These are phyloP conservation scores for Hemileia vastatrix DNA, from an alignment of 1,284 basidiomycete species.

Conservation along the genomic window DNA sequence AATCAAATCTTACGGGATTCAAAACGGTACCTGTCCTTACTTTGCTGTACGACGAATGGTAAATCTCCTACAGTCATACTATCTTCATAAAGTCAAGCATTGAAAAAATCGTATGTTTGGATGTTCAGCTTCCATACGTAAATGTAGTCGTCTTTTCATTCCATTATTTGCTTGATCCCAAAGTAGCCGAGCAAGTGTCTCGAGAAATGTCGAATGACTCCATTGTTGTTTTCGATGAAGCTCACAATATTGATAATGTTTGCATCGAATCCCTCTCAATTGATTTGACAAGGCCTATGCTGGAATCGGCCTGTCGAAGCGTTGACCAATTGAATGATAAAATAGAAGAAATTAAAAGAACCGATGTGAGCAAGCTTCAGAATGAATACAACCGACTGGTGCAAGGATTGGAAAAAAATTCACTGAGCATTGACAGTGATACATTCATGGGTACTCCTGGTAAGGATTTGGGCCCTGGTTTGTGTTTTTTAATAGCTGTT, in stretches of 20 bases:
- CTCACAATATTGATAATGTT: slow-evolving; percentile 99
- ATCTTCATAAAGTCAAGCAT: background rate
- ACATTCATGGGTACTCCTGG: slow-evolving; percentile 80
- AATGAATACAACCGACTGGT: slow-evolving; percentile 97
- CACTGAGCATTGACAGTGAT: slow-evolving; percentile 48
- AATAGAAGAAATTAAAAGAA: slow-evolving; percentile 91
- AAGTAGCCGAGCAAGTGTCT: slow-evolving; percentile 97
- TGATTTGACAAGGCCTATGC: slow-evolving; percentile 95
- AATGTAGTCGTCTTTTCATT: slow-evolving; percentile 98
- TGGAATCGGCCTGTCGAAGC: slow-evolving; percentile 86
- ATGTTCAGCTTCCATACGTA: slow-evolving; percentile 74
- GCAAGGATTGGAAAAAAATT: slow-evolving; percentile 72
- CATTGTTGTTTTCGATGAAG: slow-evolving; percentile 98
- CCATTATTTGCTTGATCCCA: slow-evolving; percentile 96
- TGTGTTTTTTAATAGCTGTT: background rate
- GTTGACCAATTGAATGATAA: slow-evolving; percentile 77
- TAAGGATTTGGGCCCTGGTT: slow-evolving; percentile 40
- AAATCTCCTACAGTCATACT: slow-evolving; percentile 30
- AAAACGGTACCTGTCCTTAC: slow-evolving; percentile 85
- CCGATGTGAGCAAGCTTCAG: slow-evolving; percentile 85
- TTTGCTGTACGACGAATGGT: slow-evolving; percentile 96
- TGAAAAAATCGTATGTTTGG: background rate
- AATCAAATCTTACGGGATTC: slow-evolving; percentile 75
- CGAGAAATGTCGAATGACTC: slow-evolving; percentile 95
- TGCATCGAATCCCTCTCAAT: slow-evolving; percentile 98